phyloP scores from a whole-genome alignment of 306 rosid species.

The Pyrus bretschneideri region DNA sequence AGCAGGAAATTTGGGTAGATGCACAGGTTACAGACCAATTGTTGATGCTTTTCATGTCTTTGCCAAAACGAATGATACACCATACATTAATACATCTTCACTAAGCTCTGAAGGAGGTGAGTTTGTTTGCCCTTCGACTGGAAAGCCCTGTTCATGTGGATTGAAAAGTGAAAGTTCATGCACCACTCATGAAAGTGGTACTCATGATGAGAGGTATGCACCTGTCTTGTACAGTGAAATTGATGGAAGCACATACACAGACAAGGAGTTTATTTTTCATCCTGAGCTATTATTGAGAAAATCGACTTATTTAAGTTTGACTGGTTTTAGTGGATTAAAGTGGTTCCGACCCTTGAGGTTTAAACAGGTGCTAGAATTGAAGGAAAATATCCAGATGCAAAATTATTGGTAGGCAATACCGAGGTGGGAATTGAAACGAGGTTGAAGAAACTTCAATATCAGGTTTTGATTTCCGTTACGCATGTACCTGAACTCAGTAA shows the following conservation, averaged over 20 bases:
- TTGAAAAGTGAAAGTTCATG: constrained; percentile 32
- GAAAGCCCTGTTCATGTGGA: constrained; percentile 79
- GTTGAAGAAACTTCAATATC: constrained; percentile 62
- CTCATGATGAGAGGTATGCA: constrained; percentile 26
- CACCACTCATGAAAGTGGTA: constrained; percentile 20
- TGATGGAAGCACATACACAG: constrained; percentile 73
- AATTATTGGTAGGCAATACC: constrained; percentile 77
- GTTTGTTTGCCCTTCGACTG: constrained; percentile 83
- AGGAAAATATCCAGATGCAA: constrained; percentile 66
- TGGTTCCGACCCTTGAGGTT: constrained; percentile 83
- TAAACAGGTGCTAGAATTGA: constrained; percentile 58
- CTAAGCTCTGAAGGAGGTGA: constrained; percentile 39
- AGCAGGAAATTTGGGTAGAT: constrained; percentile 90
- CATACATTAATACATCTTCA: constrained; percentile 54
- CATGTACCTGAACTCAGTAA: constrained; percentile 70
- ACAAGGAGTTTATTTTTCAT: constrained; percentile 88
- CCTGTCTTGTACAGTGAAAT: constrained; percentile 60
- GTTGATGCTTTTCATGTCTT: constrained; percentile 85
- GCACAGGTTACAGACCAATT: constrained; percentile 97
- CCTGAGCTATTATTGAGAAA: constrained; percentile 67
- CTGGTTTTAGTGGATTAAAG: constrained; percentile 68
- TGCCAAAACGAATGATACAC: constrained; percentile 61
- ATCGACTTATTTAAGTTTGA: constrained; percentile 46
- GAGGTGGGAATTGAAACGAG: constrained; percentile 98
- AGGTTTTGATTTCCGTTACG: constrained; percentile 57